Conservation (phyloP, 2,329 filamentous ascomycete species). For the Fusarium pininemorale region DNA sequence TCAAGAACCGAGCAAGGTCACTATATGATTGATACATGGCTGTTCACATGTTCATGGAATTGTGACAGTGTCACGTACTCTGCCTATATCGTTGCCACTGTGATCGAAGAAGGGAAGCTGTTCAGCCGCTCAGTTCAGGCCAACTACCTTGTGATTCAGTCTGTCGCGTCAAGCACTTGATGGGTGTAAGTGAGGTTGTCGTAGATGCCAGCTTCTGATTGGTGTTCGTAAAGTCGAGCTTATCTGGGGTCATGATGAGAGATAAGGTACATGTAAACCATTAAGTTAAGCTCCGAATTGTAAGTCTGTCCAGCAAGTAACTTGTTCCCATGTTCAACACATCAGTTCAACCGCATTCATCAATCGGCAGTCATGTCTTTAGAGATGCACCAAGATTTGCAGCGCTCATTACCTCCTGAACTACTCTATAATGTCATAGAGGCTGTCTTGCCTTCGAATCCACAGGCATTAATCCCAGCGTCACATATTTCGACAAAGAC, state of each 20-base stretch:
- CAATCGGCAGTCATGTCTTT: conserved; percentile 14
- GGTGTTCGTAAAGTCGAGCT: background rate
- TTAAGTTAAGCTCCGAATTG: background rate
- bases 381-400: background rate
- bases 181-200: background rate
- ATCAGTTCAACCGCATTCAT: background rate
- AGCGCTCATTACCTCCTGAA: conserved; percentile 46
- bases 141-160: background rate
- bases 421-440: conserved; percentile 50
- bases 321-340: background rate
- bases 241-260: conserved; percentile 8
- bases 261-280: conserved; percentile 15
- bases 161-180: background rate
- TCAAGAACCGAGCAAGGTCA: background rate
- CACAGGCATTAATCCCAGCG: conserved; percentile 46
- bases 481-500: conserved; percentile 54
- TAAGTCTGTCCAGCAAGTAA: background rate
- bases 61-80: background rate
- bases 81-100: background rate
- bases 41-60: background rate
- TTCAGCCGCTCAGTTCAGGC: background rate
- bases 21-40: background rate
- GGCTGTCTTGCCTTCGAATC: conserved; percentile 46
- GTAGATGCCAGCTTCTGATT: conserved; percentile 13
- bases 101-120: background rate